These are phyloP conservation scores for Apiosordaria backusii DNA, from an alignment of 495 filamentous ascomycete species.

Conservation along the genomic window DNA sequence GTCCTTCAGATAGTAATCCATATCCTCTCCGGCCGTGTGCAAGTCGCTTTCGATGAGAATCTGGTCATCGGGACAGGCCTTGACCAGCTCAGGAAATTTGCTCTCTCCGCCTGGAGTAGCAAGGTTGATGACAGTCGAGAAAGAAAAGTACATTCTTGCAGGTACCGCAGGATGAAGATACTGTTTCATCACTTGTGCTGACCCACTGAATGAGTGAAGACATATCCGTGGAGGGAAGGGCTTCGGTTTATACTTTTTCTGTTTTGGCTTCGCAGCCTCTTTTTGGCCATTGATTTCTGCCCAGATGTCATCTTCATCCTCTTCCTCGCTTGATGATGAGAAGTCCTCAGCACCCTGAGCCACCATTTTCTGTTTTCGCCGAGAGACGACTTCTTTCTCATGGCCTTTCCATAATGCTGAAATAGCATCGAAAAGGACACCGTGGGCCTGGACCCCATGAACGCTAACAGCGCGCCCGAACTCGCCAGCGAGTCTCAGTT, in stretches of 20 bases:
- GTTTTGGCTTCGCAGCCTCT: background rate
- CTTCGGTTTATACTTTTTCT: conserved; percentile 28
- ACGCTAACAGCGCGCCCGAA: conserved; percentile 77
- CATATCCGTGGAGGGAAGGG: conserved; percentile 89
- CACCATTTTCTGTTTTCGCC: conserved; percentile 52
- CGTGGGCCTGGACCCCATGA: conserved; percentile 90
- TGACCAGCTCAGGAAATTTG: conserved; percentile 61
- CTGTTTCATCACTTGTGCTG: conserved; percentile 69
- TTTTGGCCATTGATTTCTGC: background rate
- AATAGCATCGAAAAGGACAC: conserved; percentile 71
- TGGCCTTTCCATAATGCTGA: conserved; percentile 76
- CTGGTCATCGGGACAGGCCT: conserved; percentile 68
- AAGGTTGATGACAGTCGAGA: conserved; percentile 81
- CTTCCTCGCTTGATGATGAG: conserved; percentile 41
- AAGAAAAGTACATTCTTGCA: conserved; percentile 79
- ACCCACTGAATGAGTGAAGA: conserved; percentile 88
- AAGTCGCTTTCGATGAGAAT: conserved; percentile 88
- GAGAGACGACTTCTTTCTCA: conserved; percentile 65
- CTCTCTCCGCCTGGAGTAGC: conserved; percentile 42
- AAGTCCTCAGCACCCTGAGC: conserved; percentile 46
- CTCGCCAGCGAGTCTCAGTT: conserved; percentile 82
- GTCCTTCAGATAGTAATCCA: conserved; percentile 76
- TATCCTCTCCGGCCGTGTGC: conserved; percentile 75
- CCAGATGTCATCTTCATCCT: conserved; percentile 21
- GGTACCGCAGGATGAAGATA: conserved; percentile 75